These are phyloP conservation scores for Coemansia sp. DNA, from an alignment of 192 early-diverging fungal species.

Conservation along the genomic window DNA sequence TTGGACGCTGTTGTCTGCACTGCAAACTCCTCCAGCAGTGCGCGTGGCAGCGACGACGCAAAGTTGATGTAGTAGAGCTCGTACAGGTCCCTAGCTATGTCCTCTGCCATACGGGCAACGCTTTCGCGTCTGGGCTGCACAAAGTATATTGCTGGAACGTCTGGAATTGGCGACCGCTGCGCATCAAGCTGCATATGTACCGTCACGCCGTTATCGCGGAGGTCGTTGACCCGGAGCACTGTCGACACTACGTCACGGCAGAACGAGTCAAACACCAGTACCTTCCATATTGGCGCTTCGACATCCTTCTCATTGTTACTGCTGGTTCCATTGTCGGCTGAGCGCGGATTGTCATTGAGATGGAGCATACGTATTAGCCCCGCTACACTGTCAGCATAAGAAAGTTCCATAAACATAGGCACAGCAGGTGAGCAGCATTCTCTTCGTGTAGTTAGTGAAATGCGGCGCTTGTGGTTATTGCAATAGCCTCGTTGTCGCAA, in stretches of 20 bases:
- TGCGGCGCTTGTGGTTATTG: background rate
- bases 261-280: conserved; percentile 90
- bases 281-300: conserved; percentile 85
- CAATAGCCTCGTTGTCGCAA: background rate
- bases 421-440: background rate
- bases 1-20: conserved; percentile 72
- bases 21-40: conserved; percentile 92
- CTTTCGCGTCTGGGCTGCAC: conserved; percentile 87
- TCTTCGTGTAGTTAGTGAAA: background rate
- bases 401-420: background rate
- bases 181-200: conserved; percentile 92
- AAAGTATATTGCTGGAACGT: conserved; percentile 98
- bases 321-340: conserved; percentile 24
- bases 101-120: conserved; percentile 77
- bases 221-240: conserved; percentile 92
- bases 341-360: conserved; percentile 65
- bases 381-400: conserved; percentile 50
- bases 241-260: conserved; percentile 96
- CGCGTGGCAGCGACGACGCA: conserved; percentile 79
- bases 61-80: conserved; percentile 98
- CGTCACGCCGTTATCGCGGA: conserved; percentile 93
- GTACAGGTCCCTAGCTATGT: conserved; percentile 86
- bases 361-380: conserved; percentile 84
- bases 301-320: conserved; percentile 20
- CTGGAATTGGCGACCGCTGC: conserved; percentile 85